Conservation (phyloP, 495 filamentous ascomycete genomes). For the Parathielavia hyrcaniae region DNA sequence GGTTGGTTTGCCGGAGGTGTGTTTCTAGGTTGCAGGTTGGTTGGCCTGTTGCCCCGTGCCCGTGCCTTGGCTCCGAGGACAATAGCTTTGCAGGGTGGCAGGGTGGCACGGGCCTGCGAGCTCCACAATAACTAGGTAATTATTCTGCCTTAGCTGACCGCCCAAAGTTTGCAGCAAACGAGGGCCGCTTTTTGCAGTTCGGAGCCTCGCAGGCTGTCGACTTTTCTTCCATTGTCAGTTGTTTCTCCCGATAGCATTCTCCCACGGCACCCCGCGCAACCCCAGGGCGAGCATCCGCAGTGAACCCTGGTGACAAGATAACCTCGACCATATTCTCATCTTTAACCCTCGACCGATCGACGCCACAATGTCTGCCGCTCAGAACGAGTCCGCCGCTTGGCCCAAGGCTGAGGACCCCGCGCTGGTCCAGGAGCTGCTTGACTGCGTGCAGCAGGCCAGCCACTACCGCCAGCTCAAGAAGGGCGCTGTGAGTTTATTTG, state of each 20-base stretch:
- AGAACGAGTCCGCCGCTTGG: slow-evolving; percentile 63
- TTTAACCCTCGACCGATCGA: slow-evolving; percentile 3
- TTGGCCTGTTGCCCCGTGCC: slow-evolving; percentile 23
- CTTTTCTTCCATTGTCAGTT: background rate
- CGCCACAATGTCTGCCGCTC: slow-evolving; percentile 42
- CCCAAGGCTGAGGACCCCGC: slow-evolving; percentile 72
- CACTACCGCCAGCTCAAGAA: slow-evolving; percentile 88
- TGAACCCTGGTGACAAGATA: slow-evolving; percentile 28
- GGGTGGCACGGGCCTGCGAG: slow-evolving; percentile 7
- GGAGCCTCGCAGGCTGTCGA: too few species aligned
- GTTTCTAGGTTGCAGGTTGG: slow-evolving; percentile 40
- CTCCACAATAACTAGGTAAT: slow-evolving; percentile 28
- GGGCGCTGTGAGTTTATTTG: slow-evolving; percentile 47
- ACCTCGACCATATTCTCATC: slow-evolving; percentile 2
- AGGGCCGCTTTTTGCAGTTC: background rate
- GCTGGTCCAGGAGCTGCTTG: slow-evolving; percentile 74
- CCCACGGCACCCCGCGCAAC: slow-evolving; percentile 14
- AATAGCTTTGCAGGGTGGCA: slow-evolving; percentile 24
- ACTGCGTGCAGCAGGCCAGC: slow-evolving; percentile 78
- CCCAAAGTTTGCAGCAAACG: slow-evolving; percentile 12
- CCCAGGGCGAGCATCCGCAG: slow-evolving; percentile 33
- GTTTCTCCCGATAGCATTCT: slow-evolving; percentile 6
- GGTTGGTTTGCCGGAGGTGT: slow-evolving; percentile 35
- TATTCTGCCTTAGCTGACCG: slow-evolving; percentile 17
- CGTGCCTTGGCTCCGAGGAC: slow-evolving; percentile 19